A percentile compares a stretch with the other conserved stretches of the same genome.
phyloP scores from a whole-genome alignment of 2,329 filamentous ascomycete species.

The Neofusicoccum sp. region DNA sequence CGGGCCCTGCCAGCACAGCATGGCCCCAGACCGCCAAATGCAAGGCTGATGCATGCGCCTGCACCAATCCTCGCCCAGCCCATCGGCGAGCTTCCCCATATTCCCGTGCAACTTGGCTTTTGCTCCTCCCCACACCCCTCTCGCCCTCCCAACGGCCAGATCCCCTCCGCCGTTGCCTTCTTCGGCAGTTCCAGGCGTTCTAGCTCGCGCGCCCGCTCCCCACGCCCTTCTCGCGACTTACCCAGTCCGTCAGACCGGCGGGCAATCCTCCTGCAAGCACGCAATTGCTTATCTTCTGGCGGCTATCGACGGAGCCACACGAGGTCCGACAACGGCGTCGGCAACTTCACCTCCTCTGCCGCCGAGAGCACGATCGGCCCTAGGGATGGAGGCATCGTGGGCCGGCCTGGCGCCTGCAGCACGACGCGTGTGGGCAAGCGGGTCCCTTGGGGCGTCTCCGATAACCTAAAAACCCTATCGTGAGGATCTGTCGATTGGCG shows the following conservation, averaged over 20 bases:
- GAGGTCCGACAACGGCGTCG: background rate
- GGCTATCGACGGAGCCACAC: background rate
- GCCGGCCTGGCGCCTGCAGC: background rate
- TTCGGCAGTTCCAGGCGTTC: background rate
- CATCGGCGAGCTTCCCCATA: slow-evolving; percentile 11
- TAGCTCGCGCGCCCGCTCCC: background rate
- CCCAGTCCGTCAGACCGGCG: slow-evolving; percentile 6
- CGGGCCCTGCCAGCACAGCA: slow-evolving; percentile 11
- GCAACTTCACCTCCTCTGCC: background rate
- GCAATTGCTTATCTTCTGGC: background rate
- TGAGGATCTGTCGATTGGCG: background rate
- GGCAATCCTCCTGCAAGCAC: background rate
- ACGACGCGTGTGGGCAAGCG: background rate
- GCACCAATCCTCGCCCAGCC: background rate
- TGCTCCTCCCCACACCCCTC: background rate
- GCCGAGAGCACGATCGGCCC: background rate
- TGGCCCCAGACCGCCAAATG: slow-evolving; percentile 9
- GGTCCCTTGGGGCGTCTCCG: background rate
- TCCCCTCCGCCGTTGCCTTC: background rate
- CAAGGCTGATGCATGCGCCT: background rate
- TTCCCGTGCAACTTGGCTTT: slow-evolving; percentile 6
- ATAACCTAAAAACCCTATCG: slow-evolving; percentile 5
- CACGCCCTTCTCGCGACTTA: background rate
- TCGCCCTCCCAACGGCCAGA: background rate
- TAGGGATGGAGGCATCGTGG: background rate